Conservation (phyloP, 225 moss, liverwort and hornwort genomes). For the Polytrichum formosum region DNA sequence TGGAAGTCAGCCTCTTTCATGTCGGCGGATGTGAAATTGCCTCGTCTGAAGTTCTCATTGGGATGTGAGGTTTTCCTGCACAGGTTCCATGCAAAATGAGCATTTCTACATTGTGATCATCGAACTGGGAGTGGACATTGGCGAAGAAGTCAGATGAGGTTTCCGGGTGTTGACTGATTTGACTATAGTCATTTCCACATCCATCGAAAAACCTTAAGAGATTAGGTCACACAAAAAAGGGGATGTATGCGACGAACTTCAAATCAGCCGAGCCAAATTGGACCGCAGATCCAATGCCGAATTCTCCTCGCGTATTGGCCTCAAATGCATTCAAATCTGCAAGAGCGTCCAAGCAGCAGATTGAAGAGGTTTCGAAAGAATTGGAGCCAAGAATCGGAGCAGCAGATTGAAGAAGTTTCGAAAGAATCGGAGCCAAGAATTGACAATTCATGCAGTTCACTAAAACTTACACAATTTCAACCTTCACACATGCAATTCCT, state of each 20-base stretch:
- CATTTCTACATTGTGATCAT: background rate
- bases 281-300: conserved; percentile 95
- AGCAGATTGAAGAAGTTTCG: too few relatives aligned
- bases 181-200: too few relatives aligned
- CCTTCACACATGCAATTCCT: too few relatives aligned
- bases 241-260: conserved; percentile 39
- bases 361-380: too few relatives aligned
- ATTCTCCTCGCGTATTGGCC: conserved; percentile 95
- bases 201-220: too few relatives aligned
- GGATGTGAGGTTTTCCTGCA: conserved; percentile 86
- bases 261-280: conserved; percentile 97
- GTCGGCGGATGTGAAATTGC: conserved; percentile 99
- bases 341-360: conserved; percentile 74
- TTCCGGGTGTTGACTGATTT: too few relatives aligned
- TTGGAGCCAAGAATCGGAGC: too few relatives aligned
- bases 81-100: background rate
- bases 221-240: background rate
- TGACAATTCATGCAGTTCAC: too few relatives aligned
- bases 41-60: conserved; percentile 95
- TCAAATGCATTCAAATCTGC: conserved; percentile 91
- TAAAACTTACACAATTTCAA: too few relatives aligned
- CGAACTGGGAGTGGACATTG: too few relatives aligned
- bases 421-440: too few relatives aligned
- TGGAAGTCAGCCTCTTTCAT: conserved; percentile 99
- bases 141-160: too few relatives aligned